A percentile compares a stretch with the other conserved stretches of the same genome.
Evolutionary conservation across 169 alveolate genomes (phyloP).

Genomic region (Prorocentrum cordatum): DNA sequence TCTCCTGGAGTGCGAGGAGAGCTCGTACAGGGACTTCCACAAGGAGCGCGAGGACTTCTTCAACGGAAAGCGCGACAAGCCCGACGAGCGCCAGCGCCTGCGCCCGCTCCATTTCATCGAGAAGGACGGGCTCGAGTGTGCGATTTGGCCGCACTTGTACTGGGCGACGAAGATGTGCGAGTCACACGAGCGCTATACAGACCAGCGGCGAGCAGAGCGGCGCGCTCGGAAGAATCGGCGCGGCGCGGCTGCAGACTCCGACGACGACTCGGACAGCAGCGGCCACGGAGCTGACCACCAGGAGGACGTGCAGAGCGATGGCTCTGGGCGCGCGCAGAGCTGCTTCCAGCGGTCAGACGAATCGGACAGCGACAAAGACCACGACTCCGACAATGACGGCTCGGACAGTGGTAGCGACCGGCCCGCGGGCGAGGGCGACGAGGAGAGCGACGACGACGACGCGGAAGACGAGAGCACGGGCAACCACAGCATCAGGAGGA

Average conservation of each 20-base stretch:
- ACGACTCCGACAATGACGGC: not conserved
- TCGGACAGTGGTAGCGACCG: too few relatives aligned
- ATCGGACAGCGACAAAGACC: not conserved
- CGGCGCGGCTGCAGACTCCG: too few relatives aligned
- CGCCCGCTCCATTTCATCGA: not conserved
- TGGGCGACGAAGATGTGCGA: not conserved
- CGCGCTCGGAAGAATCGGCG: too few relatives aligned
- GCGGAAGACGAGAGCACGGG: not conserved
- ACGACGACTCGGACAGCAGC: not conserved
- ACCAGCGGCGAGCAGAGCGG: not conserved
- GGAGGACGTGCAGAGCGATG: not conserved
- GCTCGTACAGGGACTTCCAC: not conserved
- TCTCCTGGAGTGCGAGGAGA: not conserved
- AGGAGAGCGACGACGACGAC: not conserved
- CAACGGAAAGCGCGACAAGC: not conserved
- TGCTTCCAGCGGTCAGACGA: not conserved
- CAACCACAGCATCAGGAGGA: not conserved
- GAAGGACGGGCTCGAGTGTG: not conserved
- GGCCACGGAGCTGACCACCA: not conserved
- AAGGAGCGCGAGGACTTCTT: not conserved
- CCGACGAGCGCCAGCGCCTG: not conserved
- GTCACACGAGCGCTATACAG: not conserved
- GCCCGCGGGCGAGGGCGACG: not conserved
- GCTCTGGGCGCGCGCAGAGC: not conserved
- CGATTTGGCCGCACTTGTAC: not conserved